Conservation (phyloP, 2,329 filamentous ascomycete genomes). For the Exophiala bonariae region DNA sequence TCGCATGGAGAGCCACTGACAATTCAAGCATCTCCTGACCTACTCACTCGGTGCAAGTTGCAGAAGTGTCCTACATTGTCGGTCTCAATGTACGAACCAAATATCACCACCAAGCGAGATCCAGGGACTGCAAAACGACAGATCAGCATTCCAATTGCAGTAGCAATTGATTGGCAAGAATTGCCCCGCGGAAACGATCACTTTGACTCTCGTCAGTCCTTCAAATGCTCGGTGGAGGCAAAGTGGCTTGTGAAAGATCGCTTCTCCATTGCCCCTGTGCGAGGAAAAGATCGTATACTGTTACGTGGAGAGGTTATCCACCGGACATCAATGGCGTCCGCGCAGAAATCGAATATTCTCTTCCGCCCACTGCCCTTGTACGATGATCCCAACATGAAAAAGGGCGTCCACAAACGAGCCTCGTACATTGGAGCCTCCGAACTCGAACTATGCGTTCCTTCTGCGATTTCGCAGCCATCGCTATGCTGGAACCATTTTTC, state of each 20-base stretch:
- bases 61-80: constrained; percentile 16
- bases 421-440: constrained; percentile 17
- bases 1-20: constrained; percentile 5
- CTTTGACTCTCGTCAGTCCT: constrained; percentile 16
- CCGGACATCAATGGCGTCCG: constrained; percentile 14
- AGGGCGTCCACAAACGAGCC: not conserved
- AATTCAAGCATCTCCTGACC: constrained; percentile 15
- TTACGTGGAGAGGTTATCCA: constrained; percentile 8
- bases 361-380: constrained; percentile 21
- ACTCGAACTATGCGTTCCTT: constrained; percentile 18
- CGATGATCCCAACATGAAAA: not conserved
- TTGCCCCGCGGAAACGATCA: not conserved
- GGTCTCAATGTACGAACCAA: constrained; percentile 13
- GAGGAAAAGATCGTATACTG: not conserved
- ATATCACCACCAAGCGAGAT: constrained; percentile 5
- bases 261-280: constrained; percentile 8
- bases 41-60: constrained; percentile 16
- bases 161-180: constrained; percentile 10
- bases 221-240: constrained; percentile 17
- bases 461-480: constrained; percentile 20
- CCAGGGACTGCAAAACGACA: constrained; percentile 10
- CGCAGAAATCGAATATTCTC: constrained; percentile 15
- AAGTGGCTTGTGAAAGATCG: constrained; percentile 19
- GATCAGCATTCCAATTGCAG: constrained; percentile 14
- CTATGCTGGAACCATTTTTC: constrained; percentile 13